Evolutionary conservation across 2,329 filamentous ascomycete species (phyloP).

Genomic region (Aspergillus sergii): DNA sequence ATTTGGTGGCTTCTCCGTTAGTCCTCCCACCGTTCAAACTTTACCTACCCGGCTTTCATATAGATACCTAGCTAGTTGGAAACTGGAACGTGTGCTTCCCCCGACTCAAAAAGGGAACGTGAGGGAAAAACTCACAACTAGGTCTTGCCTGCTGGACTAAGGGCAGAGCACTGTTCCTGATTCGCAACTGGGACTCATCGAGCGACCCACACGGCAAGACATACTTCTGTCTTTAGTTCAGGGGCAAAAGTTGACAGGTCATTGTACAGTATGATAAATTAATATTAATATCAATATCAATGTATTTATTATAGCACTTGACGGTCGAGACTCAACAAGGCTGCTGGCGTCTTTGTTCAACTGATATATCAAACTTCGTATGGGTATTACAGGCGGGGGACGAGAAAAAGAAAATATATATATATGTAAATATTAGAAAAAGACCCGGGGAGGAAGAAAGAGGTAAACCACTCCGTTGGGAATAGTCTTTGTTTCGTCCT

Average conservation of each 20-base stretch:
- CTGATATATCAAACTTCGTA: neutral
- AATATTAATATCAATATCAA: neutral
- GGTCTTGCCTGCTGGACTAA: neutral
- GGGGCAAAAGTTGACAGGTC: constrained; percentile 4
- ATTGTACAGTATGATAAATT: neutral
- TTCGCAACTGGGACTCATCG: neutral
- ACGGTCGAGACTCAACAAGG: neutral
- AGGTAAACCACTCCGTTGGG: neutral
- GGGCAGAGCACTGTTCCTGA: neutral
- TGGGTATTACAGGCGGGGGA: neutral
- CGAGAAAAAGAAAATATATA: neutral
- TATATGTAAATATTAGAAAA: neutral
- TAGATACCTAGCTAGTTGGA: neutral
- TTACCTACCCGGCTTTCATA: neutral
- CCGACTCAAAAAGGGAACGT: neutral
- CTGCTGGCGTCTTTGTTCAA: neutral
- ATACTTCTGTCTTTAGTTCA: neutral
- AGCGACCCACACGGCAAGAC: constrained; percentile 3
- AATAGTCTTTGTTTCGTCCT: neutral
- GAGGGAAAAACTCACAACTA: neutral
- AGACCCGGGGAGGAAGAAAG: neutral
- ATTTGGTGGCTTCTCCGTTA: neutral
- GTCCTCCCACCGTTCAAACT: neutral
- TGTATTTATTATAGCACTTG: neutral
- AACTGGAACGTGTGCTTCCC: neutral